Evolutionary conservation across 169 alveolate genomes (phyloP).

Genomic region (Theileria orientalis): DNA sequence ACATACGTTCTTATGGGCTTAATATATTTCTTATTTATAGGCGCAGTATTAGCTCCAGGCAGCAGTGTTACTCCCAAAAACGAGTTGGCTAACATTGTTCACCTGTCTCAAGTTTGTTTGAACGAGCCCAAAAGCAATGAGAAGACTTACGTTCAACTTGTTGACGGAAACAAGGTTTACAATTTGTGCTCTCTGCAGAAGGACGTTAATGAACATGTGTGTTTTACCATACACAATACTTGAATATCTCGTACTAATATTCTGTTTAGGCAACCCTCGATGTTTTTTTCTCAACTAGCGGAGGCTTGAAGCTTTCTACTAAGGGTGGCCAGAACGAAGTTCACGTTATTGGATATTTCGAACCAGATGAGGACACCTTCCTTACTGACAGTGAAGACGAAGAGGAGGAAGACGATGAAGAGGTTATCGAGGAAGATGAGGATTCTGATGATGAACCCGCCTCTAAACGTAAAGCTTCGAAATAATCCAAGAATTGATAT

Average conservation of each 20-base stretch:
- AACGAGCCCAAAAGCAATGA: constrained; percentile 83
- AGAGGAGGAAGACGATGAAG: constrained; percentile 76
- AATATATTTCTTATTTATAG: background rate
- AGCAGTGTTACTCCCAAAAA: constrained; percentile 59
- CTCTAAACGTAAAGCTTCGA: constrained; percentile 55
- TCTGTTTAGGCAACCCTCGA: constrained; percentile 74
- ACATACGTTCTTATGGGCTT: background rate
- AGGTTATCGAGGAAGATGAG: constrained; percentile 75
- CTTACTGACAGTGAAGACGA: constrained; percentile 81
- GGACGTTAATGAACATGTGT: constrained; percentile 79
- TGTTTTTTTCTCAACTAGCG: constrained; percentile 80
- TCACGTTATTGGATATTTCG: constrained; percentile 86
- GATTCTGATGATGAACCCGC: constrained; percentile 74
- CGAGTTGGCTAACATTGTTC: constrained; percentile 72
- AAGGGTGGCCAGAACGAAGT: constrained; percentile 88
- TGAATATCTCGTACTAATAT: background rate
- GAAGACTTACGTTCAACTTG: constrained; percentile 82
- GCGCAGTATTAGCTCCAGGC: constrained; percentile 70
- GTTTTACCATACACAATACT: background rate
- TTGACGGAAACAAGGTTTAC: constrained; percentile 78
- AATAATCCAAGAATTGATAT: constrained; percentile 24
- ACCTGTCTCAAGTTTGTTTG: constrained; percentile 84
- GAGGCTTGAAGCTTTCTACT: constrained; percentile 76
- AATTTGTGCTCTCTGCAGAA: constrained; percentile 84
- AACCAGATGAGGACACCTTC: constrained; percentile 76